Percentiles rank a stretch among this genome's conserved stretches.
Evolutionary conservation across 148 eudicot species (phyloP).

Genomic region (Camellia granthamiana): DNA sequence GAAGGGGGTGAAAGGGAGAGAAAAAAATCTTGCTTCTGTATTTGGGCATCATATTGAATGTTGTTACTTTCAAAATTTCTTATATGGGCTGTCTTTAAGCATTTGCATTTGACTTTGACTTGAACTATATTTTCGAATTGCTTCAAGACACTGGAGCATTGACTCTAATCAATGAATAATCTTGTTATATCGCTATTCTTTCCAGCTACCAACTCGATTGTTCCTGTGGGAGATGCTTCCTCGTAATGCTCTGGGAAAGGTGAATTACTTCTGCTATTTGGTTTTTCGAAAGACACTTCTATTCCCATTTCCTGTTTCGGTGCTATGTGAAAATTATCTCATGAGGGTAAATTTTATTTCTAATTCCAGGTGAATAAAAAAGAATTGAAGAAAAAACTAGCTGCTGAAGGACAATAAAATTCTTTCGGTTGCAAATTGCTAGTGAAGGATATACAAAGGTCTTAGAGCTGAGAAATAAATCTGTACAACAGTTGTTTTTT

Average conservation of each 20-base stretch:
- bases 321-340: background rate
- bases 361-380: conserved; percentile 76
- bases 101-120: background rate
- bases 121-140: background rate
- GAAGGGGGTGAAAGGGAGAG: no score
- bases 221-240: conserved; percentile 83
- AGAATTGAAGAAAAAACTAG: conserved; percentile 25
- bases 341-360: background rate
- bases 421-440: background rate
- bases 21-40: background rate
- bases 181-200: background rate
- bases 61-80: background rate
- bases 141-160: background rate
- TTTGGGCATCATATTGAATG: background rate
- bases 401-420: conserved; percentile 12
- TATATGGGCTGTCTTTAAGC: background rate
- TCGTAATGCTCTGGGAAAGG: conserved; percentile 99
- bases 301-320: background rate
- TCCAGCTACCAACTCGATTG: conserved; percentile 80
- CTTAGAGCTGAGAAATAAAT: no score
- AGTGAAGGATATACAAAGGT: background rate
- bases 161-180: background rate
- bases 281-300: background rate
- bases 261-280: conserved; percentile 22
- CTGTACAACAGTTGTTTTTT: no score